A percentile compares a stretch with the other conserved stretches of the same genome.
phyloP scores from a whole-genome alignment of 306 rosid genomes.

The Quercus glauca region DNA sequence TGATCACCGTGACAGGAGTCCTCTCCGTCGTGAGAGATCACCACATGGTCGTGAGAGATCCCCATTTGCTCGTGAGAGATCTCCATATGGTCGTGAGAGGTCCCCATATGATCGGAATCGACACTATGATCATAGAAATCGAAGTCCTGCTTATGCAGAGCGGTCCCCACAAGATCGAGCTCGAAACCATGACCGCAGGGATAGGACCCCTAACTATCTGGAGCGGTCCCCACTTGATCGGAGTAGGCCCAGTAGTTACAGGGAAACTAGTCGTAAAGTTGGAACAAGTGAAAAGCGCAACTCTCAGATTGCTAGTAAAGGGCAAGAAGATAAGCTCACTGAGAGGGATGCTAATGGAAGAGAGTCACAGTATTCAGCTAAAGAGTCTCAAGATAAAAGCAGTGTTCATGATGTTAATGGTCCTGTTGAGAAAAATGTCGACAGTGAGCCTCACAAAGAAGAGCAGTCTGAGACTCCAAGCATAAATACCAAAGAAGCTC shows the following conservation, averaged over 20 bases:
- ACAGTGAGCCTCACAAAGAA: conserved; percentile 44
- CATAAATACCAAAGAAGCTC: conserved; percentile 43
- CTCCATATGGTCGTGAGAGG: conserved; percentile 57
- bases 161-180: conserved; percentile 66
- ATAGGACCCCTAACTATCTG: conserved; percentile 52
- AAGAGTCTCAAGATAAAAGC: conserved; percentile 61
- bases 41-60: conserved; percentile 60
- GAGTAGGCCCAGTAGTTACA: conserved; percentile 33
- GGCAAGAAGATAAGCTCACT: conserved; percentile 53
- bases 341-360: conserved; percentile 50
- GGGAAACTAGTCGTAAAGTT: conserved; percentile 52
- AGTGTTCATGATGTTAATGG: conserved; percentile 30
- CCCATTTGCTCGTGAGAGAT: conserved; percentile 58
- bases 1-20: conserved; percentile 72
- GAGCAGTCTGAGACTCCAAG: conserved; percentile 58
- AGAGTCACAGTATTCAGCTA: conserved; percentile 35
- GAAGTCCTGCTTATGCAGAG: conserved; percentile 53
- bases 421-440: conserved; percentile 40
- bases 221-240: conserved; percentile 66
- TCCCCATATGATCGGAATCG: conserved; percentile 68
- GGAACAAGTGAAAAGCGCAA: conserved; percentile 49
- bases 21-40: conserved; percentile 44
- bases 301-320: conserved; percentile 44
- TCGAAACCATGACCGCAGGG: conserved; percentile 52
- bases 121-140: conserved; percentile 62